A percentile compares a stretch with the other conserved stretches of the same genome.
Conservation (phyloP, 1,139 yeast genomes). For the Geotrichum reessii region DNA sequence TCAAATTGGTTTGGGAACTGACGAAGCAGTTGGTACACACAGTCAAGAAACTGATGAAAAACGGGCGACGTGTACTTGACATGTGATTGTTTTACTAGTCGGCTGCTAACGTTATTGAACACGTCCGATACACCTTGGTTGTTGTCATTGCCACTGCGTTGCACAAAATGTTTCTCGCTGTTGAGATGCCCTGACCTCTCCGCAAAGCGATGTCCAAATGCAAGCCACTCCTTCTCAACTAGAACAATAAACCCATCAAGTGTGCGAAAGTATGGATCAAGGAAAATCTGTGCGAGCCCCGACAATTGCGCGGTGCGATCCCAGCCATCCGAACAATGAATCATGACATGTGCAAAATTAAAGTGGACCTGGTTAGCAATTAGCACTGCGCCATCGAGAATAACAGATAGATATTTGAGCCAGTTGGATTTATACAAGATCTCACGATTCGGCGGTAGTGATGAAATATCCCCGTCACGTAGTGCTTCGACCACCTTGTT, state of each 20-base stretch:
- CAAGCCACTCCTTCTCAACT: constrained; percentile 90
- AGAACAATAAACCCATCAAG: constrained; percentile 78
- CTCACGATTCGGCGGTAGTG: constrained; percentile 42
- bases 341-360: constrained; percentile 72
- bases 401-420: constrained; percentile 65
- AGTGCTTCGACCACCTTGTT: constrained; percentile 57
- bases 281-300: constrained; percentile 75
- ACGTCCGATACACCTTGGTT: constrained; percentile 38
- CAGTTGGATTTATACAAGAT: constrained; percentile 64
- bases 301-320: constrained; percentile 90
- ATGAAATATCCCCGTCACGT: constrained; percentile 59
- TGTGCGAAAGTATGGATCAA: constrained; percentile 88
- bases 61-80: constrained; percentile 72
- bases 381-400: constrained; percentile 71
- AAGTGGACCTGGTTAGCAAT: constrained; percentile 74
- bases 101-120: constrained; percentile 35
- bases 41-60: constrained; percentile 88
- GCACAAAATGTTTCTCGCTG: constrained; percentile 23
- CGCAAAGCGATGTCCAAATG: constrained; percentile 87
- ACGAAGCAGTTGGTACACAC: constrained; percentile 69
- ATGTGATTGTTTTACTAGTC: constrained; percentile 33
- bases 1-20: constrained; percentile 75
- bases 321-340: constrained; percentile 99
- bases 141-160: constrained; percentile 24
- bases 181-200: constrained; percentile 73